Percentiles rank a stretch among this genome's conserved stretches.
phyloP scores from a whole-genome alignment of 2,329 filamentous ascomycete species.

The Plenodomus tracheiphilus region DNA sequence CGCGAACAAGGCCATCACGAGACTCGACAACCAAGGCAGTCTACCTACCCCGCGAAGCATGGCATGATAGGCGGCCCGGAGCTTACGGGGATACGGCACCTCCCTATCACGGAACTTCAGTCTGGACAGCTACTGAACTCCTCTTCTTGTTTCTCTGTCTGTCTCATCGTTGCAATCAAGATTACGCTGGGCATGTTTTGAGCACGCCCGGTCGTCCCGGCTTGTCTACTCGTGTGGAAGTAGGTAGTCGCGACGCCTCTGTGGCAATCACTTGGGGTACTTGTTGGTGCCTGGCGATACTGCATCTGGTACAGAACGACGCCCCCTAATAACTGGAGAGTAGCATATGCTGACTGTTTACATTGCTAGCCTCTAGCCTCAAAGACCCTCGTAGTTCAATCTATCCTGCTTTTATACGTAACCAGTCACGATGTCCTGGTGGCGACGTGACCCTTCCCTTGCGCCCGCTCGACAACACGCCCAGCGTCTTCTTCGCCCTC shows the following conservation, averaged over 20 bases:
- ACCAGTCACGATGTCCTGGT: slow-evolving; percentile 27
- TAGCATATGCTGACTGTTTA: background rate
- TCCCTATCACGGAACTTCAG: slow-evolving; percentile 1
- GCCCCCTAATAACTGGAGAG: background rate
- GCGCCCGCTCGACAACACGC: slow-evolving; percentile 29
- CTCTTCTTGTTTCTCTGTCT: background rate
- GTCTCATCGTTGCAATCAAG: background rate
- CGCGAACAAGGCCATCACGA: slow-evolving; percentile 24
- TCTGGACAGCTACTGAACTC: background rate
- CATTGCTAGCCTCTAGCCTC: background rate
- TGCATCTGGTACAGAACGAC: too few species aligned
- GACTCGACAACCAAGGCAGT: slow-evolving; percentile 15
- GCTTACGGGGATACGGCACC: slow-evolving; percentile 27
- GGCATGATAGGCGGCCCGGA: slow-evolving; percentile 28
- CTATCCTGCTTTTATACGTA: background rate
- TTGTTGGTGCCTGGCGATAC: slow-evolving; percentile 5
- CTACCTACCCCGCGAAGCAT: slow-evolving; percentile 30
- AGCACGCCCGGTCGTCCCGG: background rate
- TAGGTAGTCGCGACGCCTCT: too few species aligned
- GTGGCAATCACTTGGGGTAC: background rate
- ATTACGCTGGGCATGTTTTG: background rate
- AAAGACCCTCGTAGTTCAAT: background rate
- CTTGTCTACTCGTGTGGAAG: background rate
- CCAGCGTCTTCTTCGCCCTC: slow-evolving; percentile 25
- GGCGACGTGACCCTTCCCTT: slow-evolving; percentile 32